These are phyloP conservation scores for Fusarium tupiense DNA, from an alignment of 2,329 filamentous ascomycete genomes.

Conservation along the genomic window DNA sequence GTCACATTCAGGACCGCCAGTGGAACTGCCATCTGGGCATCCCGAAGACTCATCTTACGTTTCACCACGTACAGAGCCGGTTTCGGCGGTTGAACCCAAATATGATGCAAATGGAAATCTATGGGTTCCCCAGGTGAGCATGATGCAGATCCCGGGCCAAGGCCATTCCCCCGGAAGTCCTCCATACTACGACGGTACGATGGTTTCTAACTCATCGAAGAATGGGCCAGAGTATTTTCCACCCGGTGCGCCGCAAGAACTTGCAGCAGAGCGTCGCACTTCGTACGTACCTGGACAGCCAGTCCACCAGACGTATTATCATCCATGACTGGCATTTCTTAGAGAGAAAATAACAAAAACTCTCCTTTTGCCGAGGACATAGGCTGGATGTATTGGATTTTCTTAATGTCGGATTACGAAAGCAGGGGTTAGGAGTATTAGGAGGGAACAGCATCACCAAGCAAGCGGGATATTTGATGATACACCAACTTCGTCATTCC, in stretches of 20 bases:
- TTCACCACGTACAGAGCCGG: slow-evolving; percentile 30
- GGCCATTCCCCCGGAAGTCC: slow-evolving; percentile 32
- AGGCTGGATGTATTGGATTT: slow-evolving; percentile 6
- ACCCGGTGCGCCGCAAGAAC: slow-evolving; percentile 37
- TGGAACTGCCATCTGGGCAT: slow-evolving; percentile 41
- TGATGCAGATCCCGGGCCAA: slow-evolving; percentile 41
- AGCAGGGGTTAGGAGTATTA: slow-evolving; percentile 25
- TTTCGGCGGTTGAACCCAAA: slow-evolving; percentile 38
- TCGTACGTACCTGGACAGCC: slow-evolving; percentile 15
- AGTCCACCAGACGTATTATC: slow-evolving; percentile 41
- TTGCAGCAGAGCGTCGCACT: slow-evolving; percentile 32
- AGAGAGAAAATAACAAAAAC: background rate
- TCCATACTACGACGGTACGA: slow-evolving; percentile 29
- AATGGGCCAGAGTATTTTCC: slow-evolving; percentile 29
- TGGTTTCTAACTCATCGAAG: slow-evolving; percentile 30
- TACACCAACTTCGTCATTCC: slow-evolving; percentile 19
- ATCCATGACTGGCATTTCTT: slow-evolving; percentile 24
- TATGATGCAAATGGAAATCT: slow-evolving; percentile 46
- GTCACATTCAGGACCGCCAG: slow-evolving; percentile 40
- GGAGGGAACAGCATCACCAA: background rate
- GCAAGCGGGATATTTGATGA: slow-evolving; percentile 14
- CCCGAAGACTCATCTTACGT: slow-evolving; percentile 13
- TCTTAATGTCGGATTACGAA: slow-evolving; percentile 11
- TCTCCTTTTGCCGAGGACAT: background rate
- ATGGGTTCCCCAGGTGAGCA: slow-evolving; percentile 49